These are phyloP conservation scores for Calycina marina DNA, from an alignment of 2,329 filamentous ascomycete species.

Conservation along the genomic window DNA sequence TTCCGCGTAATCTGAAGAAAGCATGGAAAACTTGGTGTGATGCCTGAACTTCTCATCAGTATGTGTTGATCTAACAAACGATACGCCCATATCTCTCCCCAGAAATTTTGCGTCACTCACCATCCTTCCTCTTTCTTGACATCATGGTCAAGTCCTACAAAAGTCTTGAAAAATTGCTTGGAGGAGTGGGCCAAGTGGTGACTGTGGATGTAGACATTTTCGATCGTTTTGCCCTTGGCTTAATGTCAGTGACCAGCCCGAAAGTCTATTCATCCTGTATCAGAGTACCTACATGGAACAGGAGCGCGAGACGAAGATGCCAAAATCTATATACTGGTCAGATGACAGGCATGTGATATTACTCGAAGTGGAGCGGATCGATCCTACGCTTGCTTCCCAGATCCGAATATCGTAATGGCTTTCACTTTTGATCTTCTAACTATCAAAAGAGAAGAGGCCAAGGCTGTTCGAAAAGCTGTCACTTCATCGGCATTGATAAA, in stretches of 20 bases:
- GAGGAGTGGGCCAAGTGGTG: constrained; percentile 49
- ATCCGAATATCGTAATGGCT: constrained; percentile 72
- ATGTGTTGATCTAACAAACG: not conserved
- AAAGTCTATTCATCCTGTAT: too few species aligned
- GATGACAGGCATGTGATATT: not conserved
- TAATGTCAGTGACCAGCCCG: not conserved
- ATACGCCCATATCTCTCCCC: too few species aligned
- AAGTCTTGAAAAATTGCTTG: constrained; percentile 33
- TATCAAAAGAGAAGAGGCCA: constrained; percentile 55
- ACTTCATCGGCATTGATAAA: constrained; percentile 60
- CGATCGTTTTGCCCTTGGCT: constrained; percentile 46
- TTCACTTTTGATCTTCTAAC: constrained; percentile 52
- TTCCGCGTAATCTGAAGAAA: constrained; percentile 59
- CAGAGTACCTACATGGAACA: constrained; percentile 36
- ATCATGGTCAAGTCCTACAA: constrained; percentile 29
- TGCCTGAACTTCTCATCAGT: constrained; percentile 22
- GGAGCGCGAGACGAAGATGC: constrained; percentile 69
- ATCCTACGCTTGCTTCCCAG: constrained; percentile 71
- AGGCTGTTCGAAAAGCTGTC: constrained; percentile 68
- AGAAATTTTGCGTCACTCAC: not conserved
- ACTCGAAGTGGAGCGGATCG: not conserved
- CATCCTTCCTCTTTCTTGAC: constrained; percentile 39
- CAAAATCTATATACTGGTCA: constrained; percentile 1
- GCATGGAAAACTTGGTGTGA: constrained; percentile 49
- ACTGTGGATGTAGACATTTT: constrained; percentile 72